These are phyloP conservation scores for Ophiosphaerella narmari DNA, from an alignment of 2,329 filamentous ascomycete genomes.

Conservation along the genomic window DNA sequence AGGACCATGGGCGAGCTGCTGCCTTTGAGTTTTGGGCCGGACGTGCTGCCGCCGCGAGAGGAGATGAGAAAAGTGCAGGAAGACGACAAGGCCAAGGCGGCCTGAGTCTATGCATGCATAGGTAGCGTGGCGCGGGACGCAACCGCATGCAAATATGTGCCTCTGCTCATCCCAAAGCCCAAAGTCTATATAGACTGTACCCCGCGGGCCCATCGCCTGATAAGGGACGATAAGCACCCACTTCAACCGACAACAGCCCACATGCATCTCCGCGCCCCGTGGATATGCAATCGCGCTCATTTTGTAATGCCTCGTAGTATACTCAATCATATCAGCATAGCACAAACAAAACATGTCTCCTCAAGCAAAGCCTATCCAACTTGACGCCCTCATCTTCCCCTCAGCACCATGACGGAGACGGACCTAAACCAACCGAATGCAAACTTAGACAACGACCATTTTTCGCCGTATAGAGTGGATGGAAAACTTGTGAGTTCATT, in stretches of 20 bases:
- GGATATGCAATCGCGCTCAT: slow-evolving; percentile 25
- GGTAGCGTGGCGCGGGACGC: no score
- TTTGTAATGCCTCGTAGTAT: slow-evolving; percentile 14
- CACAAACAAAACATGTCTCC: slow-evolving; percentile 37
- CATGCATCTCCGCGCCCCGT: slow-evolving; percentile 45
- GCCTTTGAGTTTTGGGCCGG: slow-evolving; percentile 60
- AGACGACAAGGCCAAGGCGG: slow-evolving; percentile 29
- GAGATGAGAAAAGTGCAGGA: slow-evolving; percentile 34
- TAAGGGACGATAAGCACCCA: slow-evolving; percentile 8
- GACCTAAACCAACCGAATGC: neutral
- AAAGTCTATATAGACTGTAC: neutral
- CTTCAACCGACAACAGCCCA: slow-evolving; percentile 11
- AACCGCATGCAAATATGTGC: no score
- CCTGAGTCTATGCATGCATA: slow-evolving; percentile 4
- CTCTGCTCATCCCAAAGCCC: no score
- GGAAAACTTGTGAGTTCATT: slow-evolving; percentile 58
- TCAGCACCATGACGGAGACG: slow-evolving; percentile 7
- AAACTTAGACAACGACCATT: slow-evolving; percentile 51
- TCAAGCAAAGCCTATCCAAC: neutral
- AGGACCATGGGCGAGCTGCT: slow-evolving; percentile 68
- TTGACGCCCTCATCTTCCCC: no score
- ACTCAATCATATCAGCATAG: neutral
- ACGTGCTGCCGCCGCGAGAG: slow-evolving; percentile 49
- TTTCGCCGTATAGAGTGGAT: slow-evolving; percentile 62
- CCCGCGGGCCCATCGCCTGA: slow-evolving; percentile 5